phyloP scores from a whole-genome alignment of 208 protist genomes.

The Trypanosoma boissoni region DNA sequence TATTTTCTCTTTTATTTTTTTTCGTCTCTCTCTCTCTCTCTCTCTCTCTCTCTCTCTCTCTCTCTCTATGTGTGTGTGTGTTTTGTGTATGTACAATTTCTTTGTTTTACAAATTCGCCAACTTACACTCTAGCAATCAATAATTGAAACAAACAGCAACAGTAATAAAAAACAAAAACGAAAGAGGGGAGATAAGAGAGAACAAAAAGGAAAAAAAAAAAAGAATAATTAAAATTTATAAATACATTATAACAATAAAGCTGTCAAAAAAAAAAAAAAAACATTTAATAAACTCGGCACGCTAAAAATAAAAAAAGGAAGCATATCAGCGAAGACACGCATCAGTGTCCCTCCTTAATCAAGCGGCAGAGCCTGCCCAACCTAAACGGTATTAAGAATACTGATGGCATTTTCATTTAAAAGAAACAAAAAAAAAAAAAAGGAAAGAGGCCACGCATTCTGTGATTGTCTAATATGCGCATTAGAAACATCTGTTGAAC shows the following conservation, averaged over 20 bases:
- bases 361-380: too few species aligned
- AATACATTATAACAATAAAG: background rate
- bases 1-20: background rate
- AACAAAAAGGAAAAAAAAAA: slow-evolving; percentile 12
- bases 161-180: too few species aligned
- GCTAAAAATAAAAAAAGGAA: slow-evolving; percentile 2
- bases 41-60: background rate
- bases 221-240: background rate
- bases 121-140: too few species aligned
- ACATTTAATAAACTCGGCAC: background rate
- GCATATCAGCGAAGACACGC: background rate
- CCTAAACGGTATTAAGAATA: background rate
- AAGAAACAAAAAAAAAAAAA: slow-evolving; percentile 7
- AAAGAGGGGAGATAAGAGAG: too few species aligned
- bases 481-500: background rate
- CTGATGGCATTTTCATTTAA: slow-evolving; percentile 3
- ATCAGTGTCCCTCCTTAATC: background rate
- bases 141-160: too few species aligned
- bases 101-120: too few species aligned
- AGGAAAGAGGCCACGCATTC: background rate
- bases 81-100: too few species aligned
- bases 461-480: background rate
- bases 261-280: slow-evolving; percentile 11
- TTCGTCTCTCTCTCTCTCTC: background rate
- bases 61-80: too few species aligned